Percentiles rank a stretch among this genome's conserved stretches.
Evolutionary conservation across 78 protist species (phyloP).

Genomic region (Acrasis kona): DNA sequence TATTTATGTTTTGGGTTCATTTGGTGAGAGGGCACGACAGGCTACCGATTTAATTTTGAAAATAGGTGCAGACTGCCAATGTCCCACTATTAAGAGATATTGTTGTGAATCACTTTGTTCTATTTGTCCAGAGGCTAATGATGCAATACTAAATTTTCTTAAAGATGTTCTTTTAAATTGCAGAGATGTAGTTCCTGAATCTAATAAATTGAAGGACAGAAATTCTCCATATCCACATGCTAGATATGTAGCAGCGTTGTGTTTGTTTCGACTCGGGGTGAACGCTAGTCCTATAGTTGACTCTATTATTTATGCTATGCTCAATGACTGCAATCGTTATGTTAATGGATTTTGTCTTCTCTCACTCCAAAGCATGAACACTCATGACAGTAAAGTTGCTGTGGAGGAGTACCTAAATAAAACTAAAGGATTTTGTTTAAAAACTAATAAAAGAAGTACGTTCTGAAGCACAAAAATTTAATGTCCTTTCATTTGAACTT

Average conservation of each 20-base stretch:
- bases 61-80: no score
- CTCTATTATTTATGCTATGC: not conserved
- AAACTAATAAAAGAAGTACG: not conserved
- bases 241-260: not conserved
- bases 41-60: no score
- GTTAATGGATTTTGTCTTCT: not conserved
- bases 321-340: not conserved
- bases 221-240: not conserved
- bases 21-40: no score
- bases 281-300: not conserved
- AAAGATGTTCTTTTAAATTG: no score
- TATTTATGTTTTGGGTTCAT: no score
- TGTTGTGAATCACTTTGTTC: no score
- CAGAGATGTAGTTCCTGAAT: not conserved
- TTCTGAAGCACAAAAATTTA: no score
- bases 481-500: no score
- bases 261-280: not conserved
- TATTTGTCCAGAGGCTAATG: no score
- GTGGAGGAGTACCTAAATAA: not conserved
- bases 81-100: no score
- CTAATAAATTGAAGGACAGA: not conserved
- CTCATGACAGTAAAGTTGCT: not conserved
- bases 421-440: not conserved
- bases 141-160: no score
- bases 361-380: not conserved